phyloP scores from a whole-genome alignment of 805 yeast genomes.

The Myxozyma udenii region DNA sequence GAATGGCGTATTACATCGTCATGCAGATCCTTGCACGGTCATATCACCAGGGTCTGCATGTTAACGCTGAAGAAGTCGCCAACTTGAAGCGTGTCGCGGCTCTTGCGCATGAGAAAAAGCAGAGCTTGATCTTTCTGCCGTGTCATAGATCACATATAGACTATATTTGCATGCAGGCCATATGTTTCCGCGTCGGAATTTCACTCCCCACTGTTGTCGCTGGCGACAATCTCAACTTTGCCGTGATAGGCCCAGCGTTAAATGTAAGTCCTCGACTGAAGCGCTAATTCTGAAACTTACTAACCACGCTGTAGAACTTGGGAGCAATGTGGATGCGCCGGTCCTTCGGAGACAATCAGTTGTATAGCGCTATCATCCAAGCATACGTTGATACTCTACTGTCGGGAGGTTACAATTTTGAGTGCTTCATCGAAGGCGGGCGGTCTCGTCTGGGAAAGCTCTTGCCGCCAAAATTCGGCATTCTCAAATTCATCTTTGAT shows the following conservation, averaged over 20 bases:
- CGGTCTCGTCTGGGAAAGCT: slow-evolving; percentile 65
- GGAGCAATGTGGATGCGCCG: slow-evolving; percentile 62
- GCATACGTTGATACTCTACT: slow-evolving; percentile 50
- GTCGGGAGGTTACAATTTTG: slow-evolving; percentile 49
- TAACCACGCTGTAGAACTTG: slow-evolving; percentile 30
- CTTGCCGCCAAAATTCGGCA: slow-evolving; percentile 60
- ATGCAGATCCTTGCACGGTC: slow-evolving; percentile 42
- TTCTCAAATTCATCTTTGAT: slow-evolving; percentile 52
- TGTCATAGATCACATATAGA: slow-evolving; percentile 63
- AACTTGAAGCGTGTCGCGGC: slow-evolving; percentile 38
- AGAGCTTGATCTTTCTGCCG: slow-evolving; percentile 49
- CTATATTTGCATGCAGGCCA: slow-evolving; percentile 55
- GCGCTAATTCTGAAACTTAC: no score
- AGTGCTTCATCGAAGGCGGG: slow-evolving; percentile 65
- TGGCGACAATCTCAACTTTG: slow-evolving; percentile 63
- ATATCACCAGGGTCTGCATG: slow-evolving; percentile 45
- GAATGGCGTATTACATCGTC: slow-evolving; percentile 39
- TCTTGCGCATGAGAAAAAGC: slow-evolving; percentile 38
- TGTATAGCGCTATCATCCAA: slow-evolving; percentile 44
- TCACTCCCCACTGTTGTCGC: slow-evolving; percentile 59
- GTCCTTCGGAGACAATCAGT: slow-evolving; percentile 45
- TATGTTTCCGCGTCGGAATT: slow-evolving; percentile 52
- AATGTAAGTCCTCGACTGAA: no score
- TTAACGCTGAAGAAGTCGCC: slow-evolving; percentile 38
- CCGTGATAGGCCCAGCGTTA: slow-evolving; percentile 51